These are phyloP conservation scores for Physcomitrium patens DNA, from an alignment of 225 moss, liverwort and hornwort species.

Conservation along the genomic window DNA sequence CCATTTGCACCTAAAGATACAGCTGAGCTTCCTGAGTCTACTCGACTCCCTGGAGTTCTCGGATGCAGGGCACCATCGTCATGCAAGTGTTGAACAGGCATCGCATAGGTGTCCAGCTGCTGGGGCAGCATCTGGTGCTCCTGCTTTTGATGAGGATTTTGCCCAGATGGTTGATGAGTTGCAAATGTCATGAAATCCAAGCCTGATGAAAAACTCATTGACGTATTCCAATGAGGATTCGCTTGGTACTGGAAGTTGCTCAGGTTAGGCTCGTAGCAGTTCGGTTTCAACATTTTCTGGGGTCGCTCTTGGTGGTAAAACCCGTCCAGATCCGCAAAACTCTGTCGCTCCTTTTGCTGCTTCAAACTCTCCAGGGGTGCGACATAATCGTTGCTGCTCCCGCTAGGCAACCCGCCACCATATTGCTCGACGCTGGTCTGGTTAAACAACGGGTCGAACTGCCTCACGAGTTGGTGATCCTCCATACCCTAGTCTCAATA, in stretches of 20 bases:
- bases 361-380: slow-evolving; percentile 38
- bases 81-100: slow-evolving; percentile 59
- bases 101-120: slow-evolving; percentile 65
- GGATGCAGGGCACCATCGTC: slow-evolving; percentile 51
- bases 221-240: slow-evolving; percentile 36
- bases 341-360: slow-evolving; percentile 38
- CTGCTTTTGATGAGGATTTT: slow-evolving; percentile 17
- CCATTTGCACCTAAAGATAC: slow-evolving; percentile 60
- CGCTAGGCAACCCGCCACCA: neutral
- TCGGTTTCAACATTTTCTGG: slow-evolving; percentile 60
- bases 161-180: neutral
- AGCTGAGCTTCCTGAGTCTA: slow-evolving; percentile 61
- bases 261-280: slow-evolving; percentile 39
- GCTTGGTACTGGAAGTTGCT: slow-evolving; percentile 35
- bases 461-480: slow-evolving; percentile 42
- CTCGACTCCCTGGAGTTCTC: slow-evolving; percentile 47
- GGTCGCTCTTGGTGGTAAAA: slow-evolving; percentile 56
- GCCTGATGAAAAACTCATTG: slow-evolving; percentile 33
- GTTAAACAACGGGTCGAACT: slow-evolving; percentile 43
- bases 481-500: slow-evolving; percentile 47
- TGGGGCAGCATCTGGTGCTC: slow-evolving; percentile 49
- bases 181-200: slow-evolving; percentile 24
- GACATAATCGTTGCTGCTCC: slow-evolving; percentile 23
- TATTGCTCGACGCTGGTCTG: slow-evolving; percentile 38
- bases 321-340: slow-evolving; percentile 50